Conservation (phyloP, 306 rosid genomes). For the Prinsepia uniflora region DNA sequence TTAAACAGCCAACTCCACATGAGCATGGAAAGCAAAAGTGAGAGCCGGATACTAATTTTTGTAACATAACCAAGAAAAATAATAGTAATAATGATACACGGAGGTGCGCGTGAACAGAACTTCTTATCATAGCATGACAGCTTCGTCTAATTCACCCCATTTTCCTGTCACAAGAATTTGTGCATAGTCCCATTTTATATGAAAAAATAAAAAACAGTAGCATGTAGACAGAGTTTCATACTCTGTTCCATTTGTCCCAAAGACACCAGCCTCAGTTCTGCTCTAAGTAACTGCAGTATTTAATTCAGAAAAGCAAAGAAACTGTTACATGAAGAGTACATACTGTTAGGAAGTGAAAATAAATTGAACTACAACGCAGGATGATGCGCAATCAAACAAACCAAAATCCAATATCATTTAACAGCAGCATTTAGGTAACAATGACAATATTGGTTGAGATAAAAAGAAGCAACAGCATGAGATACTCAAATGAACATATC, state of each 20-base stretch:
- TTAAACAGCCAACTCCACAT: background rate
- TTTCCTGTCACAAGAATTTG: background rate
- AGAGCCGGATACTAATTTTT: background rate
- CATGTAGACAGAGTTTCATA: conserved; percentile 15
- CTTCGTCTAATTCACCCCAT: background rate
- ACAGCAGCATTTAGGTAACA: background rate
- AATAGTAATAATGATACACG: background rate
- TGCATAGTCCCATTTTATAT: background rate
- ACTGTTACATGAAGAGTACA: conserved; percentile 3
- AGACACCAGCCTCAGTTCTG: conserved; percentile 10
- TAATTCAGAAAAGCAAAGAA: background rate
- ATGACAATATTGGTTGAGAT: background rate
- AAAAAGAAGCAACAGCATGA: background rate
- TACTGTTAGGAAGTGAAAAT: background rate
- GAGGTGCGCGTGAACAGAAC: background rate
- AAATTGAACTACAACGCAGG: background rate
- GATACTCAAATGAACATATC: background rate
- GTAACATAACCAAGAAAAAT: background rate
- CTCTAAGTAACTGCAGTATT: conserved; percentile 12
- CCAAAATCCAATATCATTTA: background rate
- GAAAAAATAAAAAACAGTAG: background rate
- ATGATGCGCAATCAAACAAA: background rate
- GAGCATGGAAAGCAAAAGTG: background rate
- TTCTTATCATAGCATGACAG: background rate
- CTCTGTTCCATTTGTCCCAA: conserved; percentile 34